Conservation (phyloP, 495 filamentous ascomycete species). For the Penicillium taxi region DNA sequence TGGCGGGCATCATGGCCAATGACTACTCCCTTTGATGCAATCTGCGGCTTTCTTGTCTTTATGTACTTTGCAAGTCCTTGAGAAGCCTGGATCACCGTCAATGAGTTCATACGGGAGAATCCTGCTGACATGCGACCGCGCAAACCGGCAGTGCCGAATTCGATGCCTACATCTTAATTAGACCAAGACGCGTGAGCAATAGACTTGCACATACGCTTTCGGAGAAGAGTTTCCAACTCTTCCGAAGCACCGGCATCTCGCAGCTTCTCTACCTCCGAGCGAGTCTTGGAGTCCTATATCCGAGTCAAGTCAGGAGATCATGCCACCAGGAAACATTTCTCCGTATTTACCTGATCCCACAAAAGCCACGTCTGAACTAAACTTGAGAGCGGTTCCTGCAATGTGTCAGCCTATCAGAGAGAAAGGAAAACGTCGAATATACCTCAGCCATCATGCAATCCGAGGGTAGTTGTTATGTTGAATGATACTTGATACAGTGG, state of each 20-base stretch:
- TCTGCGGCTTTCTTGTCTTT: slow-evolving; percentile 29
- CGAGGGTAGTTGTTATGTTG: too few species aligned
- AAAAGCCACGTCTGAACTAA: slow-evolving; percentile 52
- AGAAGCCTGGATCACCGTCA: slow-evolving; percentile 66
- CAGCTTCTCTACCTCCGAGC: slow-evolving; percentile 51
- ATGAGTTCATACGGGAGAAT: slow-evolving; percentile 59
- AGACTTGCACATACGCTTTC: slow-evolving; percentile 35
- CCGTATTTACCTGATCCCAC: slow-evolving; percentile 46
- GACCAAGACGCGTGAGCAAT: not conserved
- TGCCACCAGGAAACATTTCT: slow-evolving; percentile 6
- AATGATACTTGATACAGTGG: too few species aligned
- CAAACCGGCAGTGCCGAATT: slow-evolving; percentile 65
- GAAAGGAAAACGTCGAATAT: slow-evolving; percentile 1
- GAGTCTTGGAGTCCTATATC: slow-evolving; percentile 46
- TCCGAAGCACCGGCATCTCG: slow-evolving; percentile 36
- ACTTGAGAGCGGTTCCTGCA: slow-evolving; percentile 27
- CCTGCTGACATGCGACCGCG: slow-evolving; percentile 64
- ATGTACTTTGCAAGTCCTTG: slow-evolving; percentile 63
- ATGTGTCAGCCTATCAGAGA: slow-evolving; percentile 4
- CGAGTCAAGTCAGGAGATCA: slow-evolving; percentile 12
- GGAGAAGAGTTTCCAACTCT: slow-evolving; percentile 51
- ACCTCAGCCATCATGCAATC: slow-evolving; percentile 17
- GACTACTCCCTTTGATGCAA: slow-evolving; percentile 45
- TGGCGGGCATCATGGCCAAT: slow-evolving; percentile 63
- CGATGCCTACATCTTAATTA: slow-evolving; percentile 39